Evolutionary conservation across 2,329 filamentous ascomycete genomes (phyloP), one percentile per base, ranked within the genome.

Genomic region (Ustilaginoidea virens): DNA sequence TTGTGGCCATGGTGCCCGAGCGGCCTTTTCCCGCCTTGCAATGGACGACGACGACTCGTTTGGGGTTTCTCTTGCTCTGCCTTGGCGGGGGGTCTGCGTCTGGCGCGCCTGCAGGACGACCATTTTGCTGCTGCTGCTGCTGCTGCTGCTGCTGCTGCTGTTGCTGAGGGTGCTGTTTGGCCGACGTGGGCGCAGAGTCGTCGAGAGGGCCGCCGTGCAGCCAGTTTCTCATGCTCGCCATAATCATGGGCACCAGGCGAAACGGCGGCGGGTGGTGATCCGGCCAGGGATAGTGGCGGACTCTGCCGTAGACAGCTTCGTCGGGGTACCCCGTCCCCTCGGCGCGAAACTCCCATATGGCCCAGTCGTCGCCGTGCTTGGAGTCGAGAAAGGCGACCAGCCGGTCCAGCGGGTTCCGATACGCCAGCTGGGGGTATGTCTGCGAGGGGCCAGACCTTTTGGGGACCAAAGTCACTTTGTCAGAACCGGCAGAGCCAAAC

Each of bases 181-280:
- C n/a, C n/a, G n/a, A n/a, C n/a, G 30, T 16, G 6, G 25, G 14
- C 12, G 28, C 25, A 10, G 30, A 23, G 17, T 25, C 23, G 11
- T 55, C 49, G 2, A 58, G 42, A 9, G 61, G 58, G 7, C 61
- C 59, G 10, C 66, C 66, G 26, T 66, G 60, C 30, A 92, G 51
- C 83, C 87, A 96, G 45, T 87, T 81, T 35, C 80, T 69, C 86
- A 98, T 96, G 43, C 80, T 81, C 1, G 75, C 85, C 67, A 94
- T 74, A 36, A 94, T 86, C 54, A 82, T 65, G 1, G 87, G 87
- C 20, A 98, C 75, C 13, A 96, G 62, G 14, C 74, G 67, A 45
- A 98, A 98, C 0, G 90, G 90, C 29, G 90, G 90, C 4, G 90
- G 90, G 49, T 98, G 90, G 48, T 98, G 90, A 49, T 98, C 90